Base-by-base conservation (phyloP, 2,329 filamentous ascomycete species). In the Leptographium radiaticola region DNA sequence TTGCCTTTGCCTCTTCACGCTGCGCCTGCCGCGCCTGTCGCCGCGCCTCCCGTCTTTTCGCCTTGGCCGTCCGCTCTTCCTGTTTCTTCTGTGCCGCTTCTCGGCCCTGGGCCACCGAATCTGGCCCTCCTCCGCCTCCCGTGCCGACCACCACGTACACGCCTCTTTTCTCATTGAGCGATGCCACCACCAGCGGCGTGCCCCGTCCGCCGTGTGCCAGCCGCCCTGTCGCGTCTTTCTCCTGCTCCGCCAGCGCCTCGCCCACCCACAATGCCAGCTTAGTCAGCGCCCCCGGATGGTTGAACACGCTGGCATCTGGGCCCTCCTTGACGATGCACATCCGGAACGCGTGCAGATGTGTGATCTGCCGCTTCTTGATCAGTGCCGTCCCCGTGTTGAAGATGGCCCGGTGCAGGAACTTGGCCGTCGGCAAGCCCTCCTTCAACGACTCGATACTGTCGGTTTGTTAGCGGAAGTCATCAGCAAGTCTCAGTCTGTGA, bases 301-400 rank as follows among this genome's bases (percentile, higher is more conserved):
- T 89, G 69, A 98, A 98, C 12, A 97, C 77, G n/a, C 79, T 71
- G 0, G 95, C 86, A 62, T 97, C 93, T 0, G 90, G 89, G 0
- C 91, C 89, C 63, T 97, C 93, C 65, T 94, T 95, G 61, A 98
- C 89, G 5, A 97, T 86, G 38, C 87, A 94, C 77, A 98, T 89
- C 50, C 93, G 87, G 67, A 97, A 98, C 0, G 91, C 87, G 49
- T 89, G 83, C 16, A 98, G 75, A 66, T 96, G 89, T 40, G 89
- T 87, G 65, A 98, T 95, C 63, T 96, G 90, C 55, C 87, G 85
- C 71, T 98, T 98, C 60, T 89, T 87, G 56, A 98, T 86, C 33
- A 98, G 76, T 0, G 87, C 85, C 1, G 89, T 95, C 40, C 93
- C 93, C 0, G 91, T 95, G 49, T 89, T 86, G 57, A 96, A 87